Conservation (phyloP, 1,284 basidiomycete species). For the Fomitopsis betulina region DNA sequence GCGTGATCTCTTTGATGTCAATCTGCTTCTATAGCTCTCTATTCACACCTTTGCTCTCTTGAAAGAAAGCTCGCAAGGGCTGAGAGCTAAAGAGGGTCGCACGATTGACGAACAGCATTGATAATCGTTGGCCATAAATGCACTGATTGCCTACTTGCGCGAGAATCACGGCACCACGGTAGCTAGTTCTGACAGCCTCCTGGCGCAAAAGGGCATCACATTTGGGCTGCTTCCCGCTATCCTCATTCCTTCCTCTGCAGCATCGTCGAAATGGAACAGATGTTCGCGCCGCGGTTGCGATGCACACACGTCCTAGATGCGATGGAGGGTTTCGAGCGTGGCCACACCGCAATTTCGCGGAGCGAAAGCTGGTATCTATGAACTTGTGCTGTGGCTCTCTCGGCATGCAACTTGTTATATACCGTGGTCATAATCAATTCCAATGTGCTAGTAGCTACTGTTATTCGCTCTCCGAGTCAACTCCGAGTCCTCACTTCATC, state of each 20-base stretch:
- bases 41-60: background rate
- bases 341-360: background rate
- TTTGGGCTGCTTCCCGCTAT: slow-evolving; percentile 50
- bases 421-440: too few relatives aligned
- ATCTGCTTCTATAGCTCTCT: background rate
- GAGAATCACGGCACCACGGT: slow-evolving; percentile 45
- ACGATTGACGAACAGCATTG: slow-evolving; percentile 28
- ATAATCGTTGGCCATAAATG: slow-evolving; percentile 35
- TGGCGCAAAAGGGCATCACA: slow-evolving; percentile 48
- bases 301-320: too few relatives aligned
- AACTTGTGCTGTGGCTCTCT: too few relatives aligned
- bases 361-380: too few relatives aligned
- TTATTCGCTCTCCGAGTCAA: too few relatives aligned
- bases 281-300: background rate
- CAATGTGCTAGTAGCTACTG: too few relatives aligned
- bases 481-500: too few relatives aligned
- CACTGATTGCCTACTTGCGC: slow-evolving; percentile 43
- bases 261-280: slow-evolving; percentile 30
- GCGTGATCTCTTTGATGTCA: background rate
- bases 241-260: slow-evolving; percentile 45
- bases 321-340: too few relatives aligned
- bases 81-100: background rate
- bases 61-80: background rate
- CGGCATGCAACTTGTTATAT: too few relatives aligned
- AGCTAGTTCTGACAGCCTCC: slow-evolving; percentile 39